Conservation (phyloP, 2,329 filamentous ascomycete species). For the Lecanosticta acicola region DNA sequence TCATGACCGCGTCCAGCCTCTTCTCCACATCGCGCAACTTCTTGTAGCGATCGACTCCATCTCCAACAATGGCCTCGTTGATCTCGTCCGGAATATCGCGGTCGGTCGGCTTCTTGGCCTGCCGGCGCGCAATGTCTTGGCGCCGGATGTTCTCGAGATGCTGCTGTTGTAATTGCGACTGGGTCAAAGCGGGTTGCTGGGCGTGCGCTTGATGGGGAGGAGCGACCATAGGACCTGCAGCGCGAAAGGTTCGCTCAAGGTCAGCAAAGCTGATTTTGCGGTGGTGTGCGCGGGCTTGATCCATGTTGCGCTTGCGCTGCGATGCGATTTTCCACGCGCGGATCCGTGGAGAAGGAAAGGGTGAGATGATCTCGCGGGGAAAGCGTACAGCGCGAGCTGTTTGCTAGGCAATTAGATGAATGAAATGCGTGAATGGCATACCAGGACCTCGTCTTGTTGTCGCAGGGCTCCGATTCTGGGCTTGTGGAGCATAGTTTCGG, state of each 20-base stretch:
- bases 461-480: constrained; percentile 2
- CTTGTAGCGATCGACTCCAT: constrained; percentile 76
- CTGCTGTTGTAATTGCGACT: constrained; percentile 44
- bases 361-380: no score
- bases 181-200: constrained; percentile 43
- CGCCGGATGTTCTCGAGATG: constrained; percentile 38
- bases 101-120: constrained; percentile 86
- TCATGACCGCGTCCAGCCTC: constrained; percentile 83
- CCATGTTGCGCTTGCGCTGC: constrained; percentile 12
- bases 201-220: constrained; percentile 27
- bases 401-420: background rate
- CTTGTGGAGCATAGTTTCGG: constrained; percentile 4
- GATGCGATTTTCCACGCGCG: constrained; percentile 44
- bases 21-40: constrained; percentile 81
- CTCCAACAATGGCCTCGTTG: constrained; percentile 74
- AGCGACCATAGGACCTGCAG: constrained; percentile 41
- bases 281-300: constrained; percentile 21
- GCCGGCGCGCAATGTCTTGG: constrained; percentile 61
- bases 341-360: no score
- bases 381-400: no score
- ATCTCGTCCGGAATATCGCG: constrained; percentile 83
- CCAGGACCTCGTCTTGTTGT: background rate
- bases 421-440: background rate
- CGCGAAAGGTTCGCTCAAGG: constrained; percentile 42
- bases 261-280: constrained; percentile 46